These are phyloP conservation scores for Salvia miltiorrhiza DNA, from an alignment of 257 asterid genomes.

Conservation along the genomic window DNA sequence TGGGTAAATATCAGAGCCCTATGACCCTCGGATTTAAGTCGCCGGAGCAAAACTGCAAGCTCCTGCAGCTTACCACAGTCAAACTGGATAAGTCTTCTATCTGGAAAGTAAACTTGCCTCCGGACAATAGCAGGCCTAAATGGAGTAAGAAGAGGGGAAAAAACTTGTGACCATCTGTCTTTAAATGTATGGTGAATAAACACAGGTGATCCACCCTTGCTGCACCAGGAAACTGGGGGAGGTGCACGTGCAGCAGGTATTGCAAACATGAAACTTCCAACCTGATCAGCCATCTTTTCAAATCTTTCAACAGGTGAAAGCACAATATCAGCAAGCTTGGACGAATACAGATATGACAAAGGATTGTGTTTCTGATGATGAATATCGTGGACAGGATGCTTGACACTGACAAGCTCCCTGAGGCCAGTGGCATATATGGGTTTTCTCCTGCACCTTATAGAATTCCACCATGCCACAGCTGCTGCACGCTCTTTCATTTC, in stretches of 20 bases:
- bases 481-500: constrained; percentile 79
- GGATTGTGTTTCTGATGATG: constrained; percentile 52
- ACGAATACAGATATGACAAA: constrained; percentile 51
- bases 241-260: constrained; percentile 99
- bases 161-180: constrained; percentile 54
- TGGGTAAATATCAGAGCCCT: constrained; percentile 97
- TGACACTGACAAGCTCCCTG: constrained; percentile 66
- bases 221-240: constrained; percentile 89
- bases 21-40: constrained; percentile 89
- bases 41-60: constrained; percentile 84
- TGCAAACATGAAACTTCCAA: constrained; percentile 96
- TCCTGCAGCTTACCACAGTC: constrained; percentile 99
- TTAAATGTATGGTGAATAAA: constrained; percentile 53
- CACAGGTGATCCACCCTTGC: constrained; percentile 65
- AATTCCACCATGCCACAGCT: constrained; percentile 93
- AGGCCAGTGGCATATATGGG: constrained; percentile 75
- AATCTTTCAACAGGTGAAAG: constrained; percentile 88
- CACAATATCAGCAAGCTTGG: constrained; percentile 73
- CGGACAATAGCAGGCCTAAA: constrained; percentile 95
- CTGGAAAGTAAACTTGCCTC: constrained; percentile 97
- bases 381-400: constrained; percentile 60
- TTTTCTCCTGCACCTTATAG: constrained; percentile 81
- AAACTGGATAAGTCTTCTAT: constrained; percentile 93
- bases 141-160: constrained; percentile 78
- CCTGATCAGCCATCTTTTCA: constrained; percentile 60